Evolutionary conservation across 2,329 filamentous ascomycete genomes (phyloP), one percentile per base, ranked within the genome.

Genomic region (Clathrospora elynae): DNA sequence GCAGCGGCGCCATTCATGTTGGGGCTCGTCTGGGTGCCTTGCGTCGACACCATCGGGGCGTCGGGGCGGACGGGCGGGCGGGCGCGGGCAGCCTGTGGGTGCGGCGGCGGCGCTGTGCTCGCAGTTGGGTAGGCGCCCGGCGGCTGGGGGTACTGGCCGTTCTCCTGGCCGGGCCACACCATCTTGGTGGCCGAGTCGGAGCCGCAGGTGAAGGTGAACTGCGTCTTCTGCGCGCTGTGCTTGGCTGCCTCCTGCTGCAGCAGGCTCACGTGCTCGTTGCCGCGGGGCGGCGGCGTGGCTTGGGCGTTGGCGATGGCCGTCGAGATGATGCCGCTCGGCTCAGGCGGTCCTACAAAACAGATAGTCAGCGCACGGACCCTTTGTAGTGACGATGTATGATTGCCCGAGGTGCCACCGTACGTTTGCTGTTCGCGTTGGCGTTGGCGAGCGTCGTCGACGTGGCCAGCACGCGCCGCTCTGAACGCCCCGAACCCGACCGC

Each of bases 191-290:
- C 85, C 24, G 90, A 89, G 65, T 93, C 90, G 1, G 91, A 92
- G 61, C 95, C 88, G 71, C 90, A 96, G 9, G 90, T 95, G 66
- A 99, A 99, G 7, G 93, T 99, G 68, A 99, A 99, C 59, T 96
- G 90, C 0, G 88, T 87, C 42, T 90, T 89, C 5, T 86, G 82
- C 4, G 88, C 83, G 23, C 80, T 83, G 3, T 80, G 85, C 44
- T 77, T 76, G 5, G 77, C 71, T 12, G 80, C 74, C 67, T 87
- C 83, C 64, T 89, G 86, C 43, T 89, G 85, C 34, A 95, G 73
- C 46, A 91, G 78, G 68, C 87, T 92, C 51, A 86, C 78, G 70
- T 90, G 93, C 64, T 92, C 88, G 64, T 90, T 85, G 10, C 85
- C 87, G 63, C 68, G 50, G 35, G 57, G 57, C 11, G 62, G 58